Evolutionary conservation across 805 yeast species (phyloP).

Genomic region (Yarrowia yakushimensis): DNA sequence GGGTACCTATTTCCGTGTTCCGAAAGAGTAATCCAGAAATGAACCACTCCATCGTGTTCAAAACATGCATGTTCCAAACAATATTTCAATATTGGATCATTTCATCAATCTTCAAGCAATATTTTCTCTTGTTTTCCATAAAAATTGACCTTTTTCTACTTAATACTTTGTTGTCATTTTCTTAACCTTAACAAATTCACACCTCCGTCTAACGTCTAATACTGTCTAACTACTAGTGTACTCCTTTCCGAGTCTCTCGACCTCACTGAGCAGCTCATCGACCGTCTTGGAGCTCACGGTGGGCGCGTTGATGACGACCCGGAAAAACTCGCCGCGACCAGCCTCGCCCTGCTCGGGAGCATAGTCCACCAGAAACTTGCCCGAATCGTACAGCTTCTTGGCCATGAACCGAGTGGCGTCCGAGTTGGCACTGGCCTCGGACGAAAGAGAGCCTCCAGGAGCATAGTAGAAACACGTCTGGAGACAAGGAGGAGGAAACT

Average conservation of each 20-base stretch:
- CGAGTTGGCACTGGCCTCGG: slow-evolving; percentile 45
- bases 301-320: slow-evolving; percentile 81
- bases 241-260: slow-evolving; percentile 40
- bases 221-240: neutral
- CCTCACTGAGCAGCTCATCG: slow-evolving; percentile 45
- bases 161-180: no score
- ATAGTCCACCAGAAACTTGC: slow-evolving; percentile 72
- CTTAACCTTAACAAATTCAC: no score
- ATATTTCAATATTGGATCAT: no score
- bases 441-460: slow-evolving; percentile 41
- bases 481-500: slow-evolving; percentile 65
- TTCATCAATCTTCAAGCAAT: no score
- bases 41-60: no score
- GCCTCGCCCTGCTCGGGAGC: slow-evolving; percentile 54
- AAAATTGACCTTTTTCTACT: no score
- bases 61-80: no score
- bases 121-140: no score
- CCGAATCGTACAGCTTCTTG: slow-evolving; percentile 52
- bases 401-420: slow-evolving; percentile 60
- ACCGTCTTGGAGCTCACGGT: slow-evolving; percentile 44
- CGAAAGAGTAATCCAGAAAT: no score
- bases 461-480: slow-evolving; percentile 80
- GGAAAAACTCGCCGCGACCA: slow-evolving; percentile 71
- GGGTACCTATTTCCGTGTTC: no score
- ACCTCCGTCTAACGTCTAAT: no score